Base-by-base conservation (phyloP, 352 stramenopile species). In the Plasmopara viticola region DNA sequence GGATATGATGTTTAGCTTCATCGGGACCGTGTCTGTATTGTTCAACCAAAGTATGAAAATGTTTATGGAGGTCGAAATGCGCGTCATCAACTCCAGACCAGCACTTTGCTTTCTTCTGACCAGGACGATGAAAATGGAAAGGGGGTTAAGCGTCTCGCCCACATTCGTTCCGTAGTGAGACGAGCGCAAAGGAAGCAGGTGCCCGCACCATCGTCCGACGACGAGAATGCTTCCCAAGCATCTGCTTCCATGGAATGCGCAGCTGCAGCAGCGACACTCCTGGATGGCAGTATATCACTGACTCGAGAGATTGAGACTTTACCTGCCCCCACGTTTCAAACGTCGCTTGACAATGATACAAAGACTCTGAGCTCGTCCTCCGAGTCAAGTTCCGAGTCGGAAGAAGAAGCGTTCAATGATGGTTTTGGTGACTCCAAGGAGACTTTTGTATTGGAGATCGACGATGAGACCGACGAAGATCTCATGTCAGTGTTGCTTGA, bases 391-490 rank as follows among this genome's bases (percentile, higher is more conserved):
- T 90, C 83, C 2, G 77, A 87, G n/a, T 92, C 78, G 1, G 83
- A 93, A 48, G 83, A 93, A 68, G 83, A 93, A 52, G 64, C 80
- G 6, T 86, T 89, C 18, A 62, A 77, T 0, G 79, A 93, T 47
- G 76, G 76, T 2, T 86, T 84, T 48, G 89, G 83, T 41, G 83
- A 93, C 56, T 87, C 77, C 13, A 90, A 89, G 45, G 67, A 90
- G 35, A 90, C 86, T 13, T 96, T 95, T 60, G 83, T 96, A 5
- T 59, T 95, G 18, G 85, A 96, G 51, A 93, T 97, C 34, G 88
- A 97, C 48, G 88, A 97, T 52, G 88, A 96, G 66, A 95, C 86
- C 0, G 87, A 96, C 47, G 88, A 96, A 76, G 87, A 97, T 50
- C 57, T 94, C 5, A 94, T 96, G 85, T 94, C 88, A 4, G 87